phyloP scores from a whole-genome alignment of 2,329 filamentous ascomycete genomes.

The Nemania sp. region DNA sequence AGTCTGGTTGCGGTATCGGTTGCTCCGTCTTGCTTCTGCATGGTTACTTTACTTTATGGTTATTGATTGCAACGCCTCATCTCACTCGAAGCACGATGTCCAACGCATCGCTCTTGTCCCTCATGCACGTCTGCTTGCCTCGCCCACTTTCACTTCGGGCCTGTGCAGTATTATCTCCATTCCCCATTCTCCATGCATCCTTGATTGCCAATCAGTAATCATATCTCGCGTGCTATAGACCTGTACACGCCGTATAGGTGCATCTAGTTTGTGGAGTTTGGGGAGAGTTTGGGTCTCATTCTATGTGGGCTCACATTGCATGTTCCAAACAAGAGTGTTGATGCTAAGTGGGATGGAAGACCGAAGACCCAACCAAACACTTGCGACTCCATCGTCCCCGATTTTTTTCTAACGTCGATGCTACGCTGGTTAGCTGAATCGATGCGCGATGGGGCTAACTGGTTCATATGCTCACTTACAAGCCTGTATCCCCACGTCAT shows the following conservation, averaged over 20 bases:
- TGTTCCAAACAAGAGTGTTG: conserved; percentile 11
- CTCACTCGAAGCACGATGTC: background rate
- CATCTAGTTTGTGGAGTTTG: background rate
- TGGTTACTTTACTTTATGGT: no score
- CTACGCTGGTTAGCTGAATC: conserved; percentile 14
- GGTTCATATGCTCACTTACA: background rate
- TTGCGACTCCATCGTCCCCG: background rate
- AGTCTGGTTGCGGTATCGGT: background rate
- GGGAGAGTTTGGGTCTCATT: background rate
- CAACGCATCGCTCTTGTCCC: background rate
- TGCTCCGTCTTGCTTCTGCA: background rate
- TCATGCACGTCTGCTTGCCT: conserved; percentile 5
- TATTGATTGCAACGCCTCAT: conserved; percentile 1
- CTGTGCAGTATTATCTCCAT: background rate
- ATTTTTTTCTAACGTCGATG: conserved; percentile 2
- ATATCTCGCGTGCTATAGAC: conserved; percentile 3
- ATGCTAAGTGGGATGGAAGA: conserved; percentile 18
- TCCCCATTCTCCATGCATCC: background rate
- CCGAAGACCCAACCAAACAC: background rate
- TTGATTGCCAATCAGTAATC: background rate
- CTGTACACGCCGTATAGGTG: conserved; percentile 7
- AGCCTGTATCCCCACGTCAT: conserved; percentile 5
- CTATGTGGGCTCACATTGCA: conserved; percentile 18
- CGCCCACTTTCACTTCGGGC: background rate
- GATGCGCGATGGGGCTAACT: conserved; percentile 10